These are phyloP conservation scores for Amanita pallidorosea DNA, from an alignment of 768 basidiomycete species.

Conservation along the genomic window DNA sequence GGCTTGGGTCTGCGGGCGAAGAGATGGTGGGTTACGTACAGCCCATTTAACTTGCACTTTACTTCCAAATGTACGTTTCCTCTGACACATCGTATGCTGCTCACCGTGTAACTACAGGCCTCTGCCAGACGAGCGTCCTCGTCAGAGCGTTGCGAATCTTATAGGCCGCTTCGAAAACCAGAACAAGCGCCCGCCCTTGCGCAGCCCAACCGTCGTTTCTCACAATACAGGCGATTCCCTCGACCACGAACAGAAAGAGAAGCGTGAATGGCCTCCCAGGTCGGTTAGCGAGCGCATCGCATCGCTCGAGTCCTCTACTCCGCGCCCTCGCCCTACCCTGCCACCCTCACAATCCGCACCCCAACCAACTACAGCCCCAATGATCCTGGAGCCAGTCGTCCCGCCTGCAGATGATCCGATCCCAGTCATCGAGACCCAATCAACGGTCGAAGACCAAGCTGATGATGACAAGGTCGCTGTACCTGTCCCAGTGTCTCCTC, in stretches of 20 bases:
- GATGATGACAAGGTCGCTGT: slow-evolving; percentile 18
- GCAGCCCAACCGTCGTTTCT: slow-evolving; percentile 60
- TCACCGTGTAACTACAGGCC: slow-evolving; percentile 41
- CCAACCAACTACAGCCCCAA: neutral
- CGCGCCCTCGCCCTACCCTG: slow-evolving; percentile 24
- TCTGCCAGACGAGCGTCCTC: slow-evolving; percentile 80
- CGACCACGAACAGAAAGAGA: slow-evolving; percentile 60
- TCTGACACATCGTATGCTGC: neutral
- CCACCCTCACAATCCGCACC: slow-evolving; percentile 19
- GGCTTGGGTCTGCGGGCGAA: slow-evolving; percentile 30
- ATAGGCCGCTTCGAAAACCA: slow-evolving; percentile 84
- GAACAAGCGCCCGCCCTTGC: slow-evolving; percentile 53
- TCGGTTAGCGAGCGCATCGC: slow-evolving; percentile 11
- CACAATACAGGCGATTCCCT: slow-evolving; percentile 52
- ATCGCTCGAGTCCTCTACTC: slow-evolving; percentile 11
- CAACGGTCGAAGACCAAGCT: neutral
- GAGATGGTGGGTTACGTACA: slow-evolving; percentile 13
- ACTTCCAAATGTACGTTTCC: slow-evolving; percentile 1
- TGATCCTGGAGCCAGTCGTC: neutral
- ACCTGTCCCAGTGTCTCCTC: slow-evolving; percentile 11
- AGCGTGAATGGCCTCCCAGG: slow-evolving; percentile 70
- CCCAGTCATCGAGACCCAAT: neutral
- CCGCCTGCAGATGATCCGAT: neutral
- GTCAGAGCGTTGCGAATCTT: slow-evolving; percentile 81
- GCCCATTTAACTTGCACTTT: neutral